A percentile compares a stretch with the other conserved stretches of the same genome.
Conservation (phyloP, 2,329 filamentous ascomycete species). For the Ophiostoma himal-ulmi region DNA sequence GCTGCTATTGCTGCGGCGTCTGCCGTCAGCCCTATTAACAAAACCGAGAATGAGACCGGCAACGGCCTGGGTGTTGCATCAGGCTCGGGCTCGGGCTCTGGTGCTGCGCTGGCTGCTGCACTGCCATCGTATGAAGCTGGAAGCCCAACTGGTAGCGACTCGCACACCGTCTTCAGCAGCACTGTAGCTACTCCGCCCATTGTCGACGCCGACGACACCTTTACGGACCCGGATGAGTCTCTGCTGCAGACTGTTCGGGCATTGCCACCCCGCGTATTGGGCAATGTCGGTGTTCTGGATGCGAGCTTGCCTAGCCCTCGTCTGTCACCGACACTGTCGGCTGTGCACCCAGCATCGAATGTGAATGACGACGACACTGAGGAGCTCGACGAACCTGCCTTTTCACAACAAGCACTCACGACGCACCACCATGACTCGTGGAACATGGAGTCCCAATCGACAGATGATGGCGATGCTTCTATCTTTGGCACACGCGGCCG, state of each 20-base stretch:
- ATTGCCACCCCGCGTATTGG: constrained; percentile 50
- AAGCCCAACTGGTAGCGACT: constrained; percentile 50
- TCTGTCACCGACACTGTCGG: constrained; percentile 82
- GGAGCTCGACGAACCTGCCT: constrained; percentile 38
- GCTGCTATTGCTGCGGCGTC: not conserved
- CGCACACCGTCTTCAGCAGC: constrained; percentile 55
- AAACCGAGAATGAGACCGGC: not conserved
- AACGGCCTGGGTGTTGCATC: not conserved
- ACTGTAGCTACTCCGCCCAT: constrained; percentile 69
- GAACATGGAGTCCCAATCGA: constrained; percentile 40
- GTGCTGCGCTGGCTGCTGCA: constrained; percentile 29
- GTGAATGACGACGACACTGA: constrained; percentile 42
- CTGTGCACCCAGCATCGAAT: constrained; percentile 47
- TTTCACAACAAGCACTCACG: constrained; percentile 31
- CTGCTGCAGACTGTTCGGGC: constrained; percentile 43
- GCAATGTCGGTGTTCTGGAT: constrained; percentile 72
- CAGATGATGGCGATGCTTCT: constrained; percentile 30
- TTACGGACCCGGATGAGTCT: constrained; percentile 47
- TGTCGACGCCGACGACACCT: constrained; percentile 64
- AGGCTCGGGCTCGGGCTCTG: not conserved
- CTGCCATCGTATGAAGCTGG: constrained; percentile 41
- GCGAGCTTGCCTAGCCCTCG: constrained; percentile 92
- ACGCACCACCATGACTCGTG: constrained; percentile 33
- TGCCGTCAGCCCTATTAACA: not conserved
- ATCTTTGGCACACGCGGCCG: not conserved